A percentile compares a stretch with the other conserved stretches of the same genome.
Conservation (phyloP, 1,284 basidiomycete genomes). For the Athelia psychrophila region DNA sequence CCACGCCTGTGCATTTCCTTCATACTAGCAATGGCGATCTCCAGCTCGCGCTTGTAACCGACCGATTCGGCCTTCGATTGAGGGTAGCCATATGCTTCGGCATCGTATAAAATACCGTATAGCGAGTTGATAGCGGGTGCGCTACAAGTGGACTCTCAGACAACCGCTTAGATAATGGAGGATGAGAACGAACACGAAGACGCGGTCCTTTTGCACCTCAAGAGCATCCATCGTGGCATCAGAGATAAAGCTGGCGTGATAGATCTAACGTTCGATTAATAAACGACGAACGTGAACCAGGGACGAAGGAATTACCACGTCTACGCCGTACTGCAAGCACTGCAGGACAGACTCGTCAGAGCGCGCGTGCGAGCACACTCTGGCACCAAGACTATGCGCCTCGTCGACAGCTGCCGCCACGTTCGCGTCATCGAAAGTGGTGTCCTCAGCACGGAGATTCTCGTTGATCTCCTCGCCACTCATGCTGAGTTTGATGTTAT, state of each 20-base stretch:
- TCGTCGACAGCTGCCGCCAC: conserved; percentile 25
- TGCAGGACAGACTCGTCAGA: conserved; percentile 26
- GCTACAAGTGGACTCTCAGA: not conserved
- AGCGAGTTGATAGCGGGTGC: conserved; percentile 29
- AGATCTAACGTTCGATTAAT: not conserved
- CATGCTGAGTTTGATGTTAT: conserved; percentile 25
- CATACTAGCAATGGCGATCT: conserved; percentile 26
- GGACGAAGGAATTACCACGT: conserved; percentile 11
- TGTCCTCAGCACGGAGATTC: conserved; percentile 28
- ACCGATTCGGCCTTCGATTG: conserved; percentile 4
- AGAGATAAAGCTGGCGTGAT: conserved; percentile 22
- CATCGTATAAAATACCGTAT: conserved; percentile 22
- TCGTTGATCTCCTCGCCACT: conserved; percentile 33
- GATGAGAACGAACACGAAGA: conserved; percentile 16
- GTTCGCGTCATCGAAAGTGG: conserved; percentile 27
- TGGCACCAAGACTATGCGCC: conserved; percentile 27
- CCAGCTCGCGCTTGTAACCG: conserved; percentile 23
- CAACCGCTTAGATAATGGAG: not conserved
- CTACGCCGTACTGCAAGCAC: conserved; percentile 29
- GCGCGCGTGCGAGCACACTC: conserved; percentile 30
- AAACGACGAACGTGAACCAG: conserved; percentile 9
- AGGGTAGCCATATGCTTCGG: conserved; percentile 10
- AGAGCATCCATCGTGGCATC: conserved; percentile 28
- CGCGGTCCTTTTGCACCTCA: conserved; percentile 26
- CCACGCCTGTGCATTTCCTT: conserved; percentile 31